Conservation (phyloP, 2,329 filamentous ascomycete species). For the Myriosclerotinia duriaeana region DNA sequence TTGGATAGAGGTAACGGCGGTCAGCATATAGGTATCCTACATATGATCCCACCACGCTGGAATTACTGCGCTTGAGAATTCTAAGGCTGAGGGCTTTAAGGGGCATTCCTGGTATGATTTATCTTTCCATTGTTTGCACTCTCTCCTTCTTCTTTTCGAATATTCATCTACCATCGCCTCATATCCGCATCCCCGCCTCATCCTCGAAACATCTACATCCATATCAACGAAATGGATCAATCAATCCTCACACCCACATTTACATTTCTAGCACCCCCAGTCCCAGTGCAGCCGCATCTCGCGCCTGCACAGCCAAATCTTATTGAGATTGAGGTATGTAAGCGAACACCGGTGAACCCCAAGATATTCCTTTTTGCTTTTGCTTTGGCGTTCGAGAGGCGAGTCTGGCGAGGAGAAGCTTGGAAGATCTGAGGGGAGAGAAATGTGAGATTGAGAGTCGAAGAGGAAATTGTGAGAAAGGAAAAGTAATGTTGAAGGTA, state of each 20-base stretch:
- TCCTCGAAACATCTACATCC: neutral
- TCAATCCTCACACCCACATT: conserved; percentile 29
- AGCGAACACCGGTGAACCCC: neutral
- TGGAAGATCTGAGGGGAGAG: neutral
- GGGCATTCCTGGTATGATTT: conserved; percentile 46
- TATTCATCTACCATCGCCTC: neutral
- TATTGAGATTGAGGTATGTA: conserved; percentile 35
- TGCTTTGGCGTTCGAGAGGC: neutral
- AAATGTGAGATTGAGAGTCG: neutral
- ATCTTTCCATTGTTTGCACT: neutral
- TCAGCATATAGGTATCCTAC: conserved; percentile 46
- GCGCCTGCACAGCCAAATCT: conserved; percentile 29
- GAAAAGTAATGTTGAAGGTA: neutral
- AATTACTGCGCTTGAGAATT: conserved; percentile 50
- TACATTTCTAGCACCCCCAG: conserved; percentile 31
- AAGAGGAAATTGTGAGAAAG: neutral
- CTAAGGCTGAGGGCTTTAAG: conserved; percentile 54
- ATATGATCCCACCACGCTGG: conserved; percentile 57
- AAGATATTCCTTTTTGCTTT: neutral
- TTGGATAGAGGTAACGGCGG: conserved; percentile 31
- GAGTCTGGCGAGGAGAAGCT: neutral
- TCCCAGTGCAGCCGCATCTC: conserved; percentile 28
- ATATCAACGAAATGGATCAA: conserved; percentile 13
- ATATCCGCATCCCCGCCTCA: neutral
- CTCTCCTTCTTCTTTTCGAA: neutral